Percentiles rank a stretch among this genome's conserved stretches.
These are phyloP conservation scores for Acorus gramineus DNA, from an alignment of 106 monocot genomes.

Conservation along the genomic window DNA sequence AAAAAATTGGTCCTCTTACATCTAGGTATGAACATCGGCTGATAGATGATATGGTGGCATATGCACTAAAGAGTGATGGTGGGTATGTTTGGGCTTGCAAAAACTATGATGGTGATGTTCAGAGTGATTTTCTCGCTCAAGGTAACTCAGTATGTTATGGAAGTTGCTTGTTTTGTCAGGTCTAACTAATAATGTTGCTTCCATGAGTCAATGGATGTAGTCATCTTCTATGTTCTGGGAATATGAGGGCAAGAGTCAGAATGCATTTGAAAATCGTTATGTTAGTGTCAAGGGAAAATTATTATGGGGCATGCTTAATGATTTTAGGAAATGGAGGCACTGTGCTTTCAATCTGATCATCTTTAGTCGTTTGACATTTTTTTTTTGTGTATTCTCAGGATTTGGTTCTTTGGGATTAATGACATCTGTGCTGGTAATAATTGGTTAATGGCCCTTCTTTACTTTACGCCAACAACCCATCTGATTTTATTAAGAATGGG, in stretches of 20 bases:
- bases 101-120: slow-evolving; percentile 88
- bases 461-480: neutral
- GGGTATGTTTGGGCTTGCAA: slow-evolving; percentile 88
- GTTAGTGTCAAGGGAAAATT: no score
- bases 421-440: slow-evolving; percentile 71
- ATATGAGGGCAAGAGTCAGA: no score
- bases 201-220: neutral
- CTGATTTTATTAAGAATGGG: neutral
- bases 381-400: slow-evolving; percentile 31
- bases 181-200: neutral
- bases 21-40: slow-evolving; percentile 82
- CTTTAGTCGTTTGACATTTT: neutral
- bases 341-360: no score
- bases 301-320: no score
- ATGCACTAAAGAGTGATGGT: slow-evolving; percentile 75
- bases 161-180: neutral
- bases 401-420: slow-evolving; percentile 82
- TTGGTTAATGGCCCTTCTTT: neutral
- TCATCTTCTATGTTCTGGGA: no score
- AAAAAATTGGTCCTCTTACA: neutral
- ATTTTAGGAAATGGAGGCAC: no score
- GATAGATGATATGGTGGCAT: slow-evolving; percentile 90
- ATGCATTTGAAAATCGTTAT: no score
- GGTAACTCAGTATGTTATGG: slow-evolving; percentile 14
- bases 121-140: slow-evolving; percentile 82